Evolutionary conservation across 2,329 filamentous ascomycete genomes (phyloP), one percentile per base, ranked within the genome.

Genomic region (Madurella mycetomatis): DNA sequence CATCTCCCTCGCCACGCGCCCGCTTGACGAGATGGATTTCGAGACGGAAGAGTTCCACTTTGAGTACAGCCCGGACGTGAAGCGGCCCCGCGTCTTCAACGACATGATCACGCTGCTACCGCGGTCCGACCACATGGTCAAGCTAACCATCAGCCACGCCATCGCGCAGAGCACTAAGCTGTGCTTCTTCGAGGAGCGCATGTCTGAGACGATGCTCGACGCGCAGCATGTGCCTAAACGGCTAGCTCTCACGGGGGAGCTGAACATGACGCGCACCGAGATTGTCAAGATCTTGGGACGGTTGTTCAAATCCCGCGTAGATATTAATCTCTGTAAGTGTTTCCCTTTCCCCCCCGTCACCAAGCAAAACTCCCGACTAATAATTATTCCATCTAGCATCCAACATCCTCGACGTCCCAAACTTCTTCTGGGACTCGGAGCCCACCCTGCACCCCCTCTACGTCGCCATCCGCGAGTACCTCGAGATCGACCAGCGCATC

Each of bases 1-100:
- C 47, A 67, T 73, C 16, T 82, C 87, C 11, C 80, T 99, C 7
- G 85, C 91, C 32, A 88, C 85, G 1, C 82, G 90, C 34, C 90
- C 92, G 0, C 77, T 96, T 18, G 84, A 89, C 53, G 90, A 96
- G 70, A 86, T 87, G 60, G 92, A 97, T 67, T 96, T 95, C 63
- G 94, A 99, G 74, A 99, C 88, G 0, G 94, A 99, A 68, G 92
- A 97, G 67, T 96, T 99, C 65, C 92, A 99, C 68, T 99, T 99
- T 67, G 92, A 97, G 70, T 99, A 99, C 75, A 95, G 90, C 64
- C 81, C 84, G 1, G 81, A 90, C 54, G 90, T 94, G 34, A 87
- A 91, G 58, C 83, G 92, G 47, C 94, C 94, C 4, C 83, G 94
- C 53, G 88, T 99, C 31, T 99, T 95, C 75, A 97, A 99, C 72